Base-by-base conservation (phyloP, 108 stramenopile species). In the Mediolabrus comicus region DNA sequence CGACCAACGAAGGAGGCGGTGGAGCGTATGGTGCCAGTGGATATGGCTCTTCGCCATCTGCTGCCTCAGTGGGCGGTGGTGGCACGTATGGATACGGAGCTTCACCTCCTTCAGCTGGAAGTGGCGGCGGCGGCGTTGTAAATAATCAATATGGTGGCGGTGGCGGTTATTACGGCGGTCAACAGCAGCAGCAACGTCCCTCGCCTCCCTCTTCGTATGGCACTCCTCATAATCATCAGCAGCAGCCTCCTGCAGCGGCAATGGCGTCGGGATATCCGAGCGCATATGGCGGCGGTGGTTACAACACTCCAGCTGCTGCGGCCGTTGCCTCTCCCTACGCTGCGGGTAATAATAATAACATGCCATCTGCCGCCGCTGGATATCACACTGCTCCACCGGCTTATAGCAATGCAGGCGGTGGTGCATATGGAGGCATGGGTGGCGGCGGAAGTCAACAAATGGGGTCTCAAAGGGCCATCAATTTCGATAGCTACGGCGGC, bases 1-100 rank as follows among this genome's bases (percentile, higher is more conserved):
- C 74, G 31, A 53, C 58, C 51, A 67, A 19, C 52, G 65, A 67
- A 33, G 38, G 29, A 8, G 11, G 22, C 49, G 17, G 19, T 36
- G 46, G 46, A n/a, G n/a, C n/a, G n/a, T n/a, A n/a, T n/a, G n/a
- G n/a, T n/a, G n/a, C n/a, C 4, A 22, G 46, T 1, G 46, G 22
- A 6, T 19, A 22, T 22, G 22, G 22, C 22, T 8, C 46, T 7
- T 49, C 46, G 0, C 46, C 46, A 22, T 49, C 46, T 1, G 7
- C 46, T 22, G 5, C 39, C 5, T 33, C 33, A 33, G 3, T 6
- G 3, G 39, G 22, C 4, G 22, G 46, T 8, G 46, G 46, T 0
- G 46, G 46, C n/a, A n/a, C n/a, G 9, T 49, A 49, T 49, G 46
- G 46, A 17, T 49, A 49, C 22, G 46, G 46, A 49, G 22, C 46